phyloP scores from a whole-genome alignment of 1,284 basidiomycete genomes.

The Cronartium quercuum region DNA sequence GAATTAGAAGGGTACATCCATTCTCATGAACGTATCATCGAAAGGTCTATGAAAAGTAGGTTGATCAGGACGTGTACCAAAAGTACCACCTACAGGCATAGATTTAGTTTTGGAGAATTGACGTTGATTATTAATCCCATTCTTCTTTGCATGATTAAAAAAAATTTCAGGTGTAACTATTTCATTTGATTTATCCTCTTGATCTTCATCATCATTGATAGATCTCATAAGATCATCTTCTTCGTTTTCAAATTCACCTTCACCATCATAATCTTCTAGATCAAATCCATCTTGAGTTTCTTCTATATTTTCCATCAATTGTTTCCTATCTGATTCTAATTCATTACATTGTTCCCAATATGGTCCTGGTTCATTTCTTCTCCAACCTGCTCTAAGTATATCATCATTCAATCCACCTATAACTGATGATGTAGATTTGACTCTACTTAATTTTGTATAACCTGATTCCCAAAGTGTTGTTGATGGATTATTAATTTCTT shows the following conservation, averaged over 20 bases:
- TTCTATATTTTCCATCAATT: conserved; percentile 7
- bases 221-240: too few relatives aligned
- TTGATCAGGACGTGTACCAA: conserved; percentile 31
- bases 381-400: conserved; percentile 27
- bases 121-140: background rate
- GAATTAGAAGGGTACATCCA: conserved; percentile 35
- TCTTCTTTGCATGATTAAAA: background rate
- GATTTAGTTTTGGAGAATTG: conserved; percentile 27
- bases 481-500: conserved; percentile 24
- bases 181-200: background rate
- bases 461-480: conserved; percentile 34
- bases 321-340: conserved; percentile 11
- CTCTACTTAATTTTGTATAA: conserved; percentile 23
- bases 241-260: background rate
- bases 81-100: conserved; percentile 37
- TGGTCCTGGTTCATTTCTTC: conserved; percentile 33
- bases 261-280: conserved; percentile 24
- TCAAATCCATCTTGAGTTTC: conserved; percentile 31
- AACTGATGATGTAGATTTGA: conserved; percentile 30
- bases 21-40: conserved; percentile 34
- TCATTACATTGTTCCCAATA: conserved; percentile 31
- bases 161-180: background rate
- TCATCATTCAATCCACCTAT: conserved; percentile 36
- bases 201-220: background rate
- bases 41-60: conserved; percentile 29